Evolutionary conservation across 768 basidiomycete genomes (phyloP), one percentile per base, ranked within the genome.

Genomic region (Coprinopsis sp.): DNA sequence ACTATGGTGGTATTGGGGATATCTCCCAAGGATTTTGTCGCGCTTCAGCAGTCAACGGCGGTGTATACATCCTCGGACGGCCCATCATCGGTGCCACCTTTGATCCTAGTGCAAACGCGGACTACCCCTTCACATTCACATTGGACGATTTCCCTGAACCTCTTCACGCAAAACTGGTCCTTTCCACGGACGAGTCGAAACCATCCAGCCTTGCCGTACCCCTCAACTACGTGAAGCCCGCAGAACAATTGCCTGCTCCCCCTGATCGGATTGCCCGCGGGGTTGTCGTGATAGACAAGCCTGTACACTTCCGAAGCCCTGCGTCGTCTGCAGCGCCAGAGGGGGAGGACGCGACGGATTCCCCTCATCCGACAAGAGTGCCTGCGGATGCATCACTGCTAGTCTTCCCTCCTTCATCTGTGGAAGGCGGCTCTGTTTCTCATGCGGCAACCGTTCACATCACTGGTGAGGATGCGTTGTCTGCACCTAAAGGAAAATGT

Each of bases 1-100:
- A 96, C 54, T 97, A 96, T 60, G 95, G 95, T 14, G 90, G 92
- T 16, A 73, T 85, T 0, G 95, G 95, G 4, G 95, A 97, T 58
- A 81, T 97, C 10, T 78, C 87, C 0, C 95, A 97, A 64, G 94
- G 93, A 2, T 98, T 88, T 57, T 84, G 81, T 59, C 89, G 93
- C 13, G 79, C 87, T 18, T 74, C 91, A 12, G 95, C 95, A 2
- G 94, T 98, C 25, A 72, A 70, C 38, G 85, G 87, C 14, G 78
- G 70, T 0, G 79, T 82, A 10, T 91, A 90, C 58, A 81, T 91
- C 49, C 73, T 91, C 3, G 83, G 82, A 21, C 72, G 78, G 36
- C 59, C 63, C 2, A 59, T 86, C 3, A 46, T 52, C 2, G 59
- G 63, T 8, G 51, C 71, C 23, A 46, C 58, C 8, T 48, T 59